Evolutionary conservation across 2,329 filamentous ascomycete species (phyloP).

Genomic region (Paraconiothyrium brasiliense): DNA sequence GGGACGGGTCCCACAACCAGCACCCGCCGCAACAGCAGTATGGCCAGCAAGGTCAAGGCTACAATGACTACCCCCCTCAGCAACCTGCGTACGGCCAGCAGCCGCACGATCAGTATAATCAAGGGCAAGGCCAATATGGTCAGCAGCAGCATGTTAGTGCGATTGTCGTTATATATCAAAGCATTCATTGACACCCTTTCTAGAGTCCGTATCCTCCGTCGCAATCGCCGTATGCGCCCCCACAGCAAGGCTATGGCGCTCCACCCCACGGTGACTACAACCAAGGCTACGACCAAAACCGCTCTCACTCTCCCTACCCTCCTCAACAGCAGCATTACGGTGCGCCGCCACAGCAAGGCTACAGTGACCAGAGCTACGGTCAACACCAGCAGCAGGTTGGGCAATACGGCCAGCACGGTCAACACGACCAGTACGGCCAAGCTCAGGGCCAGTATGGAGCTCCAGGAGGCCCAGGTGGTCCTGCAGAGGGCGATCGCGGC

Average conservation of each 20-base stretch:
- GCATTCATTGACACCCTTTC: background rate
- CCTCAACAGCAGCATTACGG: slow-evolving; percentile 33
- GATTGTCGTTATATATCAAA: background rate
- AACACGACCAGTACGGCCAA: slow-evolving; percentile 52
- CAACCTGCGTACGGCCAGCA: slow-evolving; percentile 39
- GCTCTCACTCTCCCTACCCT: slow-evolving; percentile 48
- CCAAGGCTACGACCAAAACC: slow-evolving; percentile 47
- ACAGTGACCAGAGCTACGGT: slow-evolving; percentile 41
- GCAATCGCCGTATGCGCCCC: slow-evolving; percentile 40
- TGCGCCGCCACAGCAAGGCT: slow-evolving; percentile 32
- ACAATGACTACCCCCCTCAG: slow-evolving; percentile 33
- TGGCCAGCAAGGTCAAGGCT: slow-evolving; percentile 23
- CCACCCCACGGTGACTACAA: slow-evolving; percentile 41
- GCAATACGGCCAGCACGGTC: slow-evolving; percentile 16
- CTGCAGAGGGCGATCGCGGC: slow-evolving; percentile 62
- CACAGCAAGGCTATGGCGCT: slow-evolving; percentile 41
- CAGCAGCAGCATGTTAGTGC: slow-evolving; percentile 29
- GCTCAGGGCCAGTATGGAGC: slow-evolving; percentile 39
- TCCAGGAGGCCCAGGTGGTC: slow-evolving; percentile 40
- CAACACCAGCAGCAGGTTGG: slow-evolving; percentile 37
- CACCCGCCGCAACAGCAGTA: slow-evolving; percentile 38
- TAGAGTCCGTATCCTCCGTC: slow-evolving; percentile 43
- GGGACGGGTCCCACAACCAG: slow-evolving; percentile 35
- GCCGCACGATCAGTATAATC: slow-evolving; percentile 39
- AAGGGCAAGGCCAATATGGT: slow-evolving; percentile 41